Percentiles rank a stretch among this genome's conserved stretches.
Conservation (phyloP, 768 basidiomycete genomes). For the Suillus subaureus region DNA sequence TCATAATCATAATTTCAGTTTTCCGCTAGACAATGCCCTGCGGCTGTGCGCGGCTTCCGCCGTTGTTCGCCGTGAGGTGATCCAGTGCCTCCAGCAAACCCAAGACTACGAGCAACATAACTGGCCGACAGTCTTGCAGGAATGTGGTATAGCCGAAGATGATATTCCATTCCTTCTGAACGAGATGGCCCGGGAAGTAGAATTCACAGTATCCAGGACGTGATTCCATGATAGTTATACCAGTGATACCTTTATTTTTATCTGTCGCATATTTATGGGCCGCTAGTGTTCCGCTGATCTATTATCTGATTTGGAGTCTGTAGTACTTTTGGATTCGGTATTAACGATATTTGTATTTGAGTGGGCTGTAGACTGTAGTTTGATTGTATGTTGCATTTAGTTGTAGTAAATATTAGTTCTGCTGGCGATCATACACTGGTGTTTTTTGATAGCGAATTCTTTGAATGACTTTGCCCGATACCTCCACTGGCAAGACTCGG, state of each 20-base stretch:
- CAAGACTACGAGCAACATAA: constrained; percentile 30
- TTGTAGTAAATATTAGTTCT: background rate
- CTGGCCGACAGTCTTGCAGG: constrained; percentile 28
- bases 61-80: constrained; percentile 23
- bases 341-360: background rate
- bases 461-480: background rate
- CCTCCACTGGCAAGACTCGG: too few species aligned
- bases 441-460: background rate
- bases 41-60: constrained; percentile 18
- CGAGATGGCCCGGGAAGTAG: constrained; percentile 29
- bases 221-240: background rate
- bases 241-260: background rate
- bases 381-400: background rate
- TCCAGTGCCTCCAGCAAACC: constrained; percentile 25
- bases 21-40: constrained; percentile 26
- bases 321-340: background rate
- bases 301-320: background rate
- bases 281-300: background rate
- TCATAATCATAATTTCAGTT: background rate
- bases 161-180: constrained; percentile 22
- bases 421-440: background rate
- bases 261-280: background rate
- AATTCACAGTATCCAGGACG: constrained; percentile 9
- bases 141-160: constrained; percentile 21
- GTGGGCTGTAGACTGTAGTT: background rate